Base-by-base conservation (phyloP, 1,139 yeast species). In the Candida smagusa region DNA sequence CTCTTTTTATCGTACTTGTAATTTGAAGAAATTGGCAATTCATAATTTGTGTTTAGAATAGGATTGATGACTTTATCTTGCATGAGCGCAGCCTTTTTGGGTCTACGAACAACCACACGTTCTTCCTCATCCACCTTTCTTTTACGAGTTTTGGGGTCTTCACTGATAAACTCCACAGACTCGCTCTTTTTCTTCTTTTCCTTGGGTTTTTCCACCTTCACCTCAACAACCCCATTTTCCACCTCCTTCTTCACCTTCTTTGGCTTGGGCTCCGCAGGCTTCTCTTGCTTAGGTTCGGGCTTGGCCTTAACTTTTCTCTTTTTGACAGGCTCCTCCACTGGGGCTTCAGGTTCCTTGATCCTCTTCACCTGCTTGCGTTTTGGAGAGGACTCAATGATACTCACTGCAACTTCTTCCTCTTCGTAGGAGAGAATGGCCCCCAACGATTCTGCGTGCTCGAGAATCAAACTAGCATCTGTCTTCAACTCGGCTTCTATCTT, bases 401-500 rank as follows among this genome's bases (percentile, higher is more conserved):
- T 24, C 27, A 6, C 22, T 7, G 9, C 32, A 7, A 28, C 23
- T 9, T 36, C 39, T 2, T 43, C 47, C 9, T 37, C 33, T 9
- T 24, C 25, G 9, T 35, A 37, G 2, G 47, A 37, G 6, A 47
- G 26, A 2, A 33, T 29, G 8, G 50, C 45, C 4, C 52, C 52
- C 21, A 36, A 32, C 2, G 32, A n/a, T 19, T 47, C 45, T 1
- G 50, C 70, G 43, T 83, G 84, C 7, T 68, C 70, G 12, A 77
- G 46, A 30, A 87, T 84, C 16, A 66, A 53, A 31, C 71, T 76
- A 0, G 89, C 69, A 58, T 90, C 97, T 30, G 69, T 69, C 1
- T 82, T 54, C 24, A 89, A 68, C 53, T 89, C 97, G 44, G 73
- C 69, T 47, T 92, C 98, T 2, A 84, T 62, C 44, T 69, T 74